Conservation (phyloP, 2,329 filamentous ascomycete species). For the Hypoxylon sp. region DNA sequence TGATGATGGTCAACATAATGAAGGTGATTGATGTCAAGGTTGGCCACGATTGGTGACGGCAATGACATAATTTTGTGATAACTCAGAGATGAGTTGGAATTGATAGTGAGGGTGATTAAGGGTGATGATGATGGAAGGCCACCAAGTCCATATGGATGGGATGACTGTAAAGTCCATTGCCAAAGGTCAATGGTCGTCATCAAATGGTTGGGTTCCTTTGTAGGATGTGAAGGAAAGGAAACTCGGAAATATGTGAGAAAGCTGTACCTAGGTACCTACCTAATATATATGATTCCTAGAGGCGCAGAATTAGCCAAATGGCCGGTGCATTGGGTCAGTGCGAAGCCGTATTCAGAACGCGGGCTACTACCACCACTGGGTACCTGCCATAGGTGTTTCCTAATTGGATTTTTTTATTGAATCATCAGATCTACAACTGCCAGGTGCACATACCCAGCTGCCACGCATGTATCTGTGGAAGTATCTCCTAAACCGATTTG, state of each 20-base stretch:
- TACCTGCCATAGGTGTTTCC: neutral
- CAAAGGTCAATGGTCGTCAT: neutral
- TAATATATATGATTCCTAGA: neutral
- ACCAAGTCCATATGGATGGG: neutral
- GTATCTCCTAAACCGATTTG: neutral
- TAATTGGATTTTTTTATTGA: neutral
- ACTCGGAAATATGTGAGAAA: neutral
- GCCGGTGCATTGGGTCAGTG: neutral
- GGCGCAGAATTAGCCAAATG: slow-evolving; percentile 1
- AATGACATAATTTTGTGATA: neutral
- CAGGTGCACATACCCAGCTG: neutral
- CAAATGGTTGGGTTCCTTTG: neutral
- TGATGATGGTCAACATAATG: neutral
- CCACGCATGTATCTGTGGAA: neutral
- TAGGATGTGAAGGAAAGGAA: neutral
- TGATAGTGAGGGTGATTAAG: neutral
- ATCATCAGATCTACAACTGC: neutral
- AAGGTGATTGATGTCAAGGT: neutral
- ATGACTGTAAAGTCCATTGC: neutral
- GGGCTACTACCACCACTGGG: neutral
- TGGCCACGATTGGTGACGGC: neutral
- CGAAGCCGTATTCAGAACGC: neutral
- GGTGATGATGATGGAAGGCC: neutral
- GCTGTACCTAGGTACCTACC: neutral
- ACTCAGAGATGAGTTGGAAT: neutral